These are phyloP conservation scores for Pseudogymnoascus verrucosus DNA, from an alignment of 2,329 filamentous ascomycete genomes.

Conservation along the genomic window DNA sequence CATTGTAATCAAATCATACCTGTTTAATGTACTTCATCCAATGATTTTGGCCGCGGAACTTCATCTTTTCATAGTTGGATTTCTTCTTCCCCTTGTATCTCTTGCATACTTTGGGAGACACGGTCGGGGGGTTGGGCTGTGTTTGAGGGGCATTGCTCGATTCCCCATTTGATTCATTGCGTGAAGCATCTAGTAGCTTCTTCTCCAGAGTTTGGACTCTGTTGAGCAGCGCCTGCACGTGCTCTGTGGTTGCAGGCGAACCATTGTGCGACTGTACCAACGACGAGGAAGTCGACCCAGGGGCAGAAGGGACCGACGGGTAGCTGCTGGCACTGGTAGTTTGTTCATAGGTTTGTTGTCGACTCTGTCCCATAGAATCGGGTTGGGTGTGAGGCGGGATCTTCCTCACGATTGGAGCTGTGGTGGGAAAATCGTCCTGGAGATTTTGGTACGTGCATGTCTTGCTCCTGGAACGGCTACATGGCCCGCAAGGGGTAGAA, in stretches of 20 bases:
- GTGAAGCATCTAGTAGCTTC: neutral
- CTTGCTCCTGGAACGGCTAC: slow-evolving; percentile 25
- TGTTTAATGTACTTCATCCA: slow-evolving; percentile 22
- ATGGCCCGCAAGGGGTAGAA: slow-evolving; percentile 33
- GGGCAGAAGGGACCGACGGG: neutral
- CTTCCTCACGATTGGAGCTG: neutral
- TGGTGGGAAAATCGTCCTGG: slow-evolving; percentile 6
- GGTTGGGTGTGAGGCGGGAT: neutral
- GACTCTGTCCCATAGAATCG: slow-evolving; percentile 1
- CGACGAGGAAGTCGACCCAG: neutral
- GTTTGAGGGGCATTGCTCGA: neutral
- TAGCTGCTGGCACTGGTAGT: neutral
- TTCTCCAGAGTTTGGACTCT: slow-evolving; percentile 9
- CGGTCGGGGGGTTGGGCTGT: neutral
- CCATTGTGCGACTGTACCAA: neutral
- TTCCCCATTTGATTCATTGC: neutral
- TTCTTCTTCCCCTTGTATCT: neutral
- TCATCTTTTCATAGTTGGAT: slow-evolving; percentile 17
- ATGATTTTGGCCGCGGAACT: slow-evolving; percentile 22
- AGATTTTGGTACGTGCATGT: slow-evolving; percentile 27
- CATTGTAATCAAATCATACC: slow-evolving; percentile 11
- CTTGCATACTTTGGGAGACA: neutral
- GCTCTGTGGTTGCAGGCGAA: slow-evolving; percentile 2
- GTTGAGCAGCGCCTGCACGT: neutral
- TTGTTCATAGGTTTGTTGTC: neutral